Base-by-base conservation (phyloP, 768 basidiomycete species). In the Boletus sp. region DNA sequence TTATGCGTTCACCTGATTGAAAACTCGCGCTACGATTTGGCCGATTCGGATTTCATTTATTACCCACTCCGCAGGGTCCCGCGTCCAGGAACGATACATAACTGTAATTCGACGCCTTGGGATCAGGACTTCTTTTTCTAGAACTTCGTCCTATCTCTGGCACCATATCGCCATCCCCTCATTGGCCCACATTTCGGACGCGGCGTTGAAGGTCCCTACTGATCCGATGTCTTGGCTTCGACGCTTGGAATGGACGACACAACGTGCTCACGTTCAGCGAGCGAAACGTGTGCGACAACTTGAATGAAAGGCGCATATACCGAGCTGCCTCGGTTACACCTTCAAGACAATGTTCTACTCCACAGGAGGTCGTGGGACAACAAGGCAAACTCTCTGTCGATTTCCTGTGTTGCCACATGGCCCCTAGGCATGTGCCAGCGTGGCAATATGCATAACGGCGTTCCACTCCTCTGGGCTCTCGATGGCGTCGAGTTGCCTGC, bases 171-270 rank as follows among this genome's bases (percentile, higher is more conserved):
- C 50, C 28, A 12, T n/a, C 18, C 4, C 14, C n/a, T 18, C 44
- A 67, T 67, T 64, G 65, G 65, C 17, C 49, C n/a, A 24, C 40
- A 20, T 29, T 52, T 64, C 54, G 64, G 58, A 55, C 4, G 64
- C 65, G 54, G 45, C 9, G 33, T 37, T 35, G 52, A 49, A 51
- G 39, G 44, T 15, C 49, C 53, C 61, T 57, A 51, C 39, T 32
- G 11, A 37, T 18, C 41, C 28, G 42, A 47, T 54, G n/a, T 37
- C 46, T 47, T 60, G 55, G 28, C 29, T 29, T 33, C 10, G 29
- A 41, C 28, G 48, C 46, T 52, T 55, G 37, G 47, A 52, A 47
- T 52, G 44, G 46, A 57, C 53, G 53, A 45, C 50, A 46, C 46
- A 55, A 47, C 32, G 11, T 11, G 47, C n/a, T 37, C 18, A 20